Base-by-base conservation (phyloP, 1,139 yeast genomes). In the Pichia sp. region DNA sequence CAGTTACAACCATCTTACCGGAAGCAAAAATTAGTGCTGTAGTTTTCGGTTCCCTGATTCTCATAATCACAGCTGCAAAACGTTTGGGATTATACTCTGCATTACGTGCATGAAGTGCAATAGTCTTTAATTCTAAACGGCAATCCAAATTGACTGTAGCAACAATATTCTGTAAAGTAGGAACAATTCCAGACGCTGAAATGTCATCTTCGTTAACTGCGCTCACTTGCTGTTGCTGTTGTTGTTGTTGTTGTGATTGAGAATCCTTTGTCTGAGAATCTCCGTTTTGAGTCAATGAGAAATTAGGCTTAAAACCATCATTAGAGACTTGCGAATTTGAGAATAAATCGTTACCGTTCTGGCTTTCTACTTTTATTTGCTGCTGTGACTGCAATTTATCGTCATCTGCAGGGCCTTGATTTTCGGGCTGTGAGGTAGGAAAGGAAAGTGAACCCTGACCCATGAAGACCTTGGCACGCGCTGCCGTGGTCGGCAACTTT, bases 1-100 rank as follows among this genome's bases (percentile, higher is more conserved):
- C 99, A 28, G 98, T 91, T 22, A 91, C 99, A 53, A 91, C 99
- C 99, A 91, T 91, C 63, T 91, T 91, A 58, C 99, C 99, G 5
- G 96, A 86, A 2, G 98, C 99, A 64, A 91, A 93, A 54, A 91
- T 93, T 58, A 91, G 73, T 0, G 98, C 98, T 2, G 99, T 91
- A 1, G 98, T 93, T 62, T 91, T 91, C 20, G 99, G 99, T 62
- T 91, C 98, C 66, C 99, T 78, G 54, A 91, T 91, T 73, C 99
- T 85, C 99, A 91, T 93, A 55, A 91, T 91, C 41, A 91, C 99
- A 43, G 99, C 99, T 14, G 99, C 99, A 69, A 91, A 91, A 70
- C 99, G 95, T 67, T 79, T 81, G 40, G 98, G 98, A 58, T 91
- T 91, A 64, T 91, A 91, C 64, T 91, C 99, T 23, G 99, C 99